Evolutionary conservation across 116 monocot species (phyloP).

Genomic region (Zostera marina): DNA sequence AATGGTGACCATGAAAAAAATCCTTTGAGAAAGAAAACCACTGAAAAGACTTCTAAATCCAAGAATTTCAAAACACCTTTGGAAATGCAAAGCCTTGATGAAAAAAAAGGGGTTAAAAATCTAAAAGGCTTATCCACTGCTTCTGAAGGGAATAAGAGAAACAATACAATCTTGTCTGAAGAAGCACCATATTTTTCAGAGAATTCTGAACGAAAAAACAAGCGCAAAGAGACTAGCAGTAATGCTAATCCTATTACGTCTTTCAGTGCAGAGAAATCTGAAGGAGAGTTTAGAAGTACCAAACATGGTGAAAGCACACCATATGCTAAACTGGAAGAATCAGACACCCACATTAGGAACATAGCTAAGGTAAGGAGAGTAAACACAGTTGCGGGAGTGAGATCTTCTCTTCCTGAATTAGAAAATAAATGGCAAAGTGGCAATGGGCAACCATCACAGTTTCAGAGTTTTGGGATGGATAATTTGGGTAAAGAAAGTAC

Average conservation of each 20-base stretch:
- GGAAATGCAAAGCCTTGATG: conserved; percentile 13
- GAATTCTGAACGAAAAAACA: conserved; percentile 11
- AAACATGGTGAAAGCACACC: conserved; percentile 17
- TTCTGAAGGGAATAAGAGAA: conserved; percentile 9
- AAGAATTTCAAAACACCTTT: conserved; percentile 27
- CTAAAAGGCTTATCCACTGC: conserved; percentile 23
- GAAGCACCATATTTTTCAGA: conserved; percentile 11
- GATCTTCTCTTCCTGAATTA: conserved; percentile 18
- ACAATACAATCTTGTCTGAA: conserved; percentile 9
- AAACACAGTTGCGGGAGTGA: conserved; percentile 15
- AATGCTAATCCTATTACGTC: conserved; percentile 17
- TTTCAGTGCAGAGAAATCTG: conserved; percentile 15
- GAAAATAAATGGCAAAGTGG: conserved; percentile 11
- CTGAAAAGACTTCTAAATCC: conserved; percentile 20
- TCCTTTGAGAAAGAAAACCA: conserved; percentile 5
- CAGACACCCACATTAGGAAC: conserved; percentile 14
- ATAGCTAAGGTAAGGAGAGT: conserved; percentile 13
- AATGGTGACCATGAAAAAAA: conserved; percentile 3
- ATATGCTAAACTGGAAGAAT: conserved; percentile 15
- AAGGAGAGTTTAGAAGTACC: conserved; percentile 17
- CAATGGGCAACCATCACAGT: conserved; percentile 6
- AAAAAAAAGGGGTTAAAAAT: conserved; percentile 33
- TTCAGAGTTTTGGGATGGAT: conserved; percentile 16
- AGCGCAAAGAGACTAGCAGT: conserved; percentile 11
- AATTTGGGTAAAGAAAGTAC: conserved; percentile 17